These are phyloP conservation scores for Populus ilicifolia DNA, from an alignment of 345 rosid genomes.

Conservation along the genomic window DNA sequence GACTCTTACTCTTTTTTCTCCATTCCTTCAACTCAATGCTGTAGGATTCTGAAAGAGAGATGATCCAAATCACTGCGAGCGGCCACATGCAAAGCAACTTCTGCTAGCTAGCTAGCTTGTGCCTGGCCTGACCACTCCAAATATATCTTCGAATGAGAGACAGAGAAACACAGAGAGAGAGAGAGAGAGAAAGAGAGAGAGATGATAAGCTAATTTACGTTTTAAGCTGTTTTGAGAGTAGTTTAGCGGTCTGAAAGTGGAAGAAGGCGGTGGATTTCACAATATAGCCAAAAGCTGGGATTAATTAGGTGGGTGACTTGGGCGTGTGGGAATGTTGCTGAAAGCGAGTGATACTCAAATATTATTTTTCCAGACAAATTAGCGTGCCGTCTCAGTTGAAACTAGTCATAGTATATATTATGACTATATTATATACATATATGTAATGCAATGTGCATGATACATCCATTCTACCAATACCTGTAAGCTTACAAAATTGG, in stretches of 20 bases:
- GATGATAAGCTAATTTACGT: no score
- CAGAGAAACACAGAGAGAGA: background rate
- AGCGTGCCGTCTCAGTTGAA: conserved; percentile 11
- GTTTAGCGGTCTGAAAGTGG: background rate
- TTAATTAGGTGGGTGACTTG: background rate
- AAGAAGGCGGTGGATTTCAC: background rate
- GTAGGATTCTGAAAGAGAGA: background rate
- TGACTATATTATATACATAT: background rate
- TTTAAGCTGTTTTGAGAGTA: background rate
- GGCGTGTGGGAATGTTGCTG: background rate
- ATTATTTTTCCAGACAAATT: background rate
- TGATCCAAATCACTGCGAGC: background rate
- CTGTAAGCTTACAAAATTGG: background rate
- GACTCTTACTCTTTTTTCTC: background rate
- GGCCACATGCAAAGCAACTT: background rate
- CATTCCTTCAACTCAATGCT: background rate
- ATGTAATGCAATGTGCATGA: background rate
- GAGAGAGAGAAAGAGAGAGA: no score
- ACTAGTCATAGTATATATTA: background rate
- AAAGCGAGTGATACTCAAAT: background rate
- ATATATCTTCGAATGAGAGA: background rate
- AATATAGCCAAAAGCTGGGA: background rate
- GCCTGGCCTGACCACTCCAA: background rate
- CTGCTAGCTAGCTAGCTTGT: background rate
- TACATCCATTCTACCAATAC: background rate